phyloP scores from a whole-genome alignment of 2,329 filamentous ascomycete genomes.

The Cadophora sp. region DNA sequence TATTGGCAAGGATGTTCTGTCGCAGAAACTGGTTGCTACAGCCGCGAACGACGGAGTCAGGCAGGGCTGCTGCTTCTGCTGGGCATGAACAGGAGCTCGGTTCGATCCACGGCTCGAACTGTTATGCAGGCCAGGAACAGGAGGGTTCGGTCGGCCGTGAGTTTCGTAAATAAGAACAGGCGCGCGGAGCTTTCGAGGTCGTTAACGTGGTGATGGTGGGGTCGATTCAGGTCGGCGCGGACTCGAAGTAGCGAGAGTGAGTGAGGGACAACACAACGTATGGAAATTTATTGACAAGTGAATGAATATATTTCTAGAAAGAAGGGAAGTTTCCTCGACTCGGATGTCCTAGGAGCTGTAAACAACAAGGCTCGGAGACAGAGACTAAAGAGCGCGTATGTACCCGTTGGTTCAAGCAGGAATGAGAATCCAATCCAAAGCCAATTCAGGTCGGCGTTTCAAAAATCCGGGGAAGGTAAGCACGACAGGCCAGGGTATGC shows the following conservation, averaged over 20 bases:
- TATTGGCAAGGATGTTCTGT: constrained; percentile 24
- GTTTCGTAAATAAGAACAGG: constrained; percentile 17
- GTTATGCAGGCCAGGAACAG: neutral
- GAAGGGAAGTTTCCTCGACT: neutral
- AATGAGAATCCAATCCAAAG: constrained; percentile 9
- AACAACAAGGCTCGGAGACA: constrained; percentile 4
- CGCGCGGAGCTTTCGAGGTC: constrained; percentile 22
- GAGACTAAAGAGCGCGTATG: neutral
- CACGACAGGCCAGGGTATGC: constrained; percentile 31
- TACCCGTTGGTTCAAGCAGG: neutral
- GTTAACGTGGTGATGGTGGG: constrained; percentile 39
- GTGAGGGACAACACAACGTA: neutral
- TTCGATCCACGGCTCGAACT: constrained; percentile 6
- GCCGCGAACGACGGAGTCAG: constrained; percentile 5
- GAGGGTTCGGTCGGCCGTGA: neutral
- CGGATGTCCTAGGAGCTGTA: neutral
- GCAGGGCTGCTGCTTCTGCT: neutral
- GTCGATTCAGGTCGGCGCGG: constrained; percentile 24
- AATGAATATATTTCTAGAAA: constrained; percentile 13
- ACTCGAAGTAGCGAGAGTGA: constrained; percentile 12
- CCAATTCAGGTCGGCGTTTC: constrained; percentile 33
- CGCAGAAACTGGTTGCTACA: constrained; percentile 21
- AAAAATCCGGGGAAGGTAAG: constrained; percentile 41
- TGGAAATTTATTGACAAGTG: constrained; percentile 8
- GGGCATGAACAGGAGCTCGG: constrained; percentile 17